Conservation (phyloP, 805 yeast species). For the Pichia rugopelliculosa region DNA sequence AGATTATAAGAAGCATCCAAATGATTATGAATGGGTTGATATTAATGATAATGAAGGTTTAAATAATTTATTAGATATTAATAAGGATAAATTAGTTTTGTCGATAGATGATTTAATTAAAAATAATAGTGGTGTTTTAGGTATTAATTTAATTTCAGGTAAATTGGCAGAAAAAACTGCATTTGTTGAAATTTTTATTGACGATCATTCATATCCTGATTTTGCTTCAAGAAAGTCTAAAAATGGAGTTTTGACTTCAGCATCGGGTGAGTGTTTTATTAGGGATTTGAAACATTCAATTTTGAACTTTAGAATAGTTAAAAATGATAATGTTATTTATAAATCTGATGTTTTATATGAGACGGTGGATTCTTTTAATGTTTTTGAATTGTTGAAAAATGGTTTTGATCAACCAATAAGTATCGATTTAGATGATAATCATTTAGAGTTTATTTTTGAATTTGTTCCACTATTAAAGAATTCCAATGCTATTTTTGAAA, state of each 20-base stretch:
- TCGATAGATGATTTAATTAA: conserved; percentile 45
- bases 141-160: conserved; percentile 48
- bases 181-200: conserved; percentile 53
- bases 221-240: conserved; percentile 43
- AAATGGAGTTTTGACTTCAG: conserved; percentile 37
- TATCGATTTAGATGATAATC: conserved; percentile 34
- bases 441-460: conserved; percentile 44
- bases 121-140: conserved; percentile 56
- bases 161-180: conserved; percentile 38
- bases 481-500: conserved; percentile 34
- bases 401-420: conserved; percentile 40
- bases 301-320: conserved; percentile 49
- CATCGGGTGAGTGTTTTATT: conserved; percentile 53
- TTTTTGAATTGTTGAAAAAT: conserved; percentile 46
- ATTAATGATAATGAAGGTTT: conserved; percentile 25
- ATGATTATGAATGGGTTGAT: conserved; percentile 57
- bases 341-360: conserved; percentile 47
- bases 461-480: conserved; percentile 56
- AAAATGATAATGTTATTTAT: conserved; percentile 39
- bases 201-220: conserved; percentile 56
- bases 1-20: conserved; percentile 48
- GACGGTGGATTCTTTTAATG: conserved; percentile 40
- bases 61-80: conserved; percentile 24
- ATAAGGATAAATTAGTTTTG: conserved; percentile 35
- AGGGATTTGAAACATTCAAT: conserved; percentile 64